phyloP scores from a whole-genome alignment of 768 basidiomycete species.

The Boletus edulis region DNA sequence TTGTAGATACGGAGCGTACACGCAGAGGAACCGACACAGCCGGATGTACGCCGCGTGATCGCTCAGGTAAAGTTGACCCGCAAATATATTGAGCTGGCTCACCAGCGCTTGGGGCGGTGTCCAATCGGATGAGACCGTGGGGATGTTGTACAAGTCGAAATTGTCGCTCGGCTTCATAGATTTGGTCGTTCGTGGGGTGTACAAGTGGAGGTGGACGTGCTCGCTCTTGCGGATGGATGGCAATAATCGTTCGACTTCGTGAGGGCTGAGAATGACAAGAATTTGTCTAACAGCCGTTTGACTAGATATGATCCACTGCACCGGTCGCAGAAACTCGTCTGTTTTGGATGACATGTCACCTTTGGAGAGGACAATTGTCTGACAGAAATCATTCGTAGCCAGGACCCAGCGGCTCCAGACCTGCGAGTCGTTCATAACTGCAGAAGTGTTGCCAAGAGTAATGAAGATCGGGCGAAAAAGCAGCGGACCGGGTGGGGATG shows the following conservation, averaged over 20 bases:
- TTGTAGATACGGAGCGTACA: conserved; percentile 41
- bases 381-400: conserved; percentile 16
- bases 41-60: conserved; percentile 32
- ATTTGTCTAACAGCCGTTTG: conserved; percentile 27
- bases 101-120: conserved; percentile 12
- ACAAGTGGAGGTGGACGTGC: conserved; percentile 39
- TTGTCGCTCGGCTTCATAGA: conserved; percentile 38
- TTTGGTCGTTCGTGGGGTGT: conserved; percentile 36
- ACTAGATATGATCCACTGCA: conserved; percentile 44
- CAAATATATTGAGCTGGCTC: conserved; percentile 41
- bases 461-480: conserved; percentile 21
- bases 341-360: background rate
- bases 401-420: conserved; percentile 19
- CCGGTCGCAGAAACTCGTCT: conserved; percentile 37
- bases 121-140: conserved; percentile 17
- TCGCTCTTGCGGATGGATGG: conserved; percentile 34
- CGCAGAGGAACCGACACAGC: conserved; percentile 37
- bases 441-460: conserved; percentile 7
- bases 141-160: conserved; percentile 22
- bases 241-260: conserved; percentile 38
- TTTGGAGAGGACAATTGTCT: background rate
- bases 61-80: conserved; percentile 43
- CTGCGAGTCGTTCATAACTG: conserved; percentile 12
- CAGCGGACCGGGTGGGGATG: conserved; percentile 9
- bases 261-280: conserved; percentile 40